Base-by-base conservation (phyloP, 2,329 filamentous ascomycete species). In the Apiospora saccharicola region DNA sequence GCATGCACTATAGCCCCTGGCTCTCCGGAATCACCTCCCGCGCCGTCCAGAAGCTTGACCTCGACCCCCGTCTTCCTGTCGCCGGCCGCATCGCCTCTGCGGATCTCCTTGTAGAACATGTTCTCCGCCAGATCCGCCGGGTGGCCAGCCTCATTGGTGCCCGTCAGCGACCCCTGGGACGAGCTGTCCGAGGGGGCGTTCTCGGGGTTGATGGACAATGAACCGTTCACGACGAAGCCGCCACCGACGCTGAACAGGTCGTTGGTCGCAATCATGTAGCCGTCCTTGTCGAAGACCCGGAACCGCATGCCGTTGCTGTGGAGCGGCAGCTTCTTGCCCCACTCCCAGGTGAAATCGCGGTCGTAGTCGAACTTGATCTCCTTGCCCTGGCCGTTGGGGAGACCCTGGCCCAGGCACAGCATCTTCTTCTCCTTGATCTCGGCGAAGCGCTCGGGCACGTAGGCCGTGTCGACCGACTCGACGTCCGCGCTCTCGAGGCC, bases 261-360 rank as follows among this genome's bases (percentile, higher is more conserved):
- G 71, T 87, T 87, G 24, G 83, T 85, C 1, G 86, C 86, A 46
- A 87, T 76, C 74, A 86, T 82, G 43, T 80, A 82, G 14, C 85
- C 86, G 1, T 87, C 81, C 4, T 83, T 75, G 71, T 87, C 85
- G 67, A 85, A 87, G 3, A 86, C 86, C n/a, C 81, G 85, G 70
- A 87, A 82, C 0, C 86, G 85, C 86, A 87, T 87, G 57, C 86
- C 86, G 70, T 87, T 87, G 79, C 86, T 87, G 76, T 87, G 86
- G 67, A 86, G 74, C 0, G 85, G 84, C n/a, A 87, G 81, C 76
- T 87, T 87, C 34, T 83, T 83, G 3, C 85, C 84, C 86, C 86
- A 87, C 77, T 87, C 84, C 86, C 86, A 87, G 7, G 81, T 80
- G 76, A 87, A 87, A 72, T 87, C 85, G 46, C 79, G 79, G 10